phyloP scores from a whole-genome alignment of 2,329 filamentous ascomycete genomes.

The Phaeomoniella chlamydospora region DNA sequence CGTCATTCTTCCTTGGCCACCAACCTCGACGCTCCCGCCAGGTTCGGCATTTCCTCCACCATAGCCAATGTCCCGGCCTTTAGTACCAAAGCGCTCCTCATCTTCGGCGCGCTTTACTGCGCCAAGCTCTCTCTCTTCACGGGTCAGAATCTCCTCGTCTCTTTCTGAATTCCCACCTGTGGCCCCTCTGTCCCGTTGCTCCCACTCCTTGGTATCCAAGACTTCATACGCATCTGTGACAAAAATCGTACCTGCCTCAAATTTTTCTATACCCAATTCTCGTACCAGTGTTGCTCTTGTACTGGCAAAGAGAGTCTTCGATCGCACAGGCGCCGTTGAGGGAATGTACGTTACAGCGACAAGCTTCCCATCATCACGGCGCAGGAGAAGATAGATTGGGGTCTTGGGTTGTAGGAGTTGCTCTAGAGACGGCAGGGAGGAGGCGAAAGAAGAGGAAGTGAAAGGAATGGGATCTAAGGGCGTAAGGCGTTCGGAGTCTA shows the following conservation, averaged over 20 bases:
- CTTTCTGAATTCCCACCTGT: constrained; percentile 10
- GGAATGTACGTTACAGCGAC: constrained; percentile 50
- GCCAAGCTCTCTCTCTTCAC: constrained; percentile 43
- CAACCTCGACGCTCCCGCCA: constrained; percentile 11
- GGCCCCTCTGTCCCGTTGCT: constrained; percentile 32
- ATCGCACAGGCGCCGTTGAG: constrained; percentile 45
- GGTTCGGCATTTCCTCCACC: constrained; percentile 17
- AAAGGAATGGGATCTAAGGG: constrained; percentile 24
- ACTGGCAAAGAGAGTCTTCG: constrained; percentile 53
- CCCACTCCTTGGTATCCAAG: constrained; percentile 36
- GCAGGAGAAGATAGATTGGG: constrained; percentile 48
- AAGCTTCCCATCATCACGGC: constrained; percentile 26
- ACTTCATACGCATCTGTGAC: constrained; percentile 45
- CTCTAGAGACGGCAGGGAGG: constrained; percentile 33
- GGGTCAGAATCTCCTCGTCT: constrained; percentile 41
- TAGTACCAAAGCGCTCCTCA: constrained; percentile 38
- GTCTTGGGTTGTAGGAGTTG: constrained; percentile 37
- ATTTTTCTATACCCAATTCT: constrained; percentile 48
- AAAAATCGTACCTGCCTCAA: constrained; percentile 39
- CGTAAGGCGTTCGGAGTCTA: constrained; percentile 26
- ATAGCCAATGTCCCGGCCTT: constrained; percentile 30
- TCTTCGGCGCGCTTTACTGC: constrained; percentile 46
- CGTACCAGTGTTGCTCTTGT: constrained; percentile 45
- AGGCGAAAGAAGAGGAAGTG: constrained; percentile 29
- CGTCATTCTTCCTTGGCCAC: constrained; percentile 19